Percentiles rank a stretch among this genome's conserved stretches.
These are phyloP conservation scores for Orychophragmus violaceus DNA, from an alignment of 345 rosid genomes.

Conservation along the genomic window DNA sequence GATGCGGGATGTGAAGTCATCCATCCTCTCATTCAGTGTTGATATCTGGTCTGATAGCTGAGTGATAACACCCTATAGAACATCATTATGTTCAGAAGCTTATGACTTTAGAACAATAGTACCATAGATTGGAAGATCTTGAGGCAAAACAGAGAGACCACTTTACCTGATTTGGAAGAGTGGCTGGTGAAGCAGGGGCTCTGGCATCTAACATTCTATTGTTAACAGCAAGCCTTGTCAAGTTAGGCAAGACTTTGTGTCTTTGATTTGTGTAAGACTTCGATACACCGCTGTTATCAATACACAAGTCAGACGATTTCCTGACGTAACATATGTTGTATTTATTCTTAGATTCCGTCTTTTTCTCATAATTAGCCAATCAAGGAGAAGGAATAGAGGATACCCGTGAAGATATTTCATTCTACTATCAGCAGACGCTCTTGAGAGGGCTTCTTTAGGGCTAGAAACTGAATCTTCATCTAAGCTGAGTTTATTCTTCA, in stretches of 20 bases:
- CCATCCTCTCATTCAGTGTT: slow-evolving; percentile 94
- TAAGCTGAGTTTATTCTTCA: slow-evolving; percentile 86
- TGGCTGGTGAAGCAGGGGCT: slow-evolving; percentile 55
- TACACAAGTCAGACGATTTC: slow-evolving; percentile 18
- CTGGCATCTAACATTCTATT: slow-evolving; percentile 68
- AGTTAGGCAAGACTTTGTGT: slow-evolving; percentile 62
- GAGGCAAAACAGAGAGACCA: background rate
- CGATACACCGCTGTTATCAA: slow-evolving; percentile 48
- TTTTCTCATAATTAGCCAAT: background rate
- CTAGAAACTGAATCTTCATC: too few relatives aligned
- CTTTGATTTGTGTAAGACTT: slow-evolving; percentile 64
- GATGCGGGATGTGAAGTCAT: slow-evolving; percentile 69
- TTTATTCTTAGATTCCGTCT: slow-evolving; percentile 1
- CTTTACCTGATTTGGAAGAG: slow-evolving; percentile 64
- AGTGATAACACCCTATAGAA: slow-evolving; percentile 60
- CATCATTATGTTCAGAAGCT: slow-evolving; percentile 12
- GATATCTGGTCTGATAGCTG: slow-evolving; percentile 93
- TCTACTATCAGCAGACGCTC: slow-evolving; percentile 93
- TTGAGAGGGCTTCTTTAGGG: too few relatives aligned
- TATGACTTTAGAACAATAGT: background rate
- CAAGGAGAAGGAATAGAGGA: slow-evolving; percentile 10
- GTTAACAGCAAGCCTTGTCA: slow-evolving; percentile 73
- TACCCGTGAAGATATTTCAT: slow-evolving; percentile 87
- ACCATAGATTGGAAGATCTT: background rate
- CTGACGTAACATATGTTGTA: slow-evolving; percentile 10